These are phyloP conservation scores for Funneliformis mosseae DNA, from an alignment of 192 early-diverging fungal species.

Conservation along the genomic window DNA sequence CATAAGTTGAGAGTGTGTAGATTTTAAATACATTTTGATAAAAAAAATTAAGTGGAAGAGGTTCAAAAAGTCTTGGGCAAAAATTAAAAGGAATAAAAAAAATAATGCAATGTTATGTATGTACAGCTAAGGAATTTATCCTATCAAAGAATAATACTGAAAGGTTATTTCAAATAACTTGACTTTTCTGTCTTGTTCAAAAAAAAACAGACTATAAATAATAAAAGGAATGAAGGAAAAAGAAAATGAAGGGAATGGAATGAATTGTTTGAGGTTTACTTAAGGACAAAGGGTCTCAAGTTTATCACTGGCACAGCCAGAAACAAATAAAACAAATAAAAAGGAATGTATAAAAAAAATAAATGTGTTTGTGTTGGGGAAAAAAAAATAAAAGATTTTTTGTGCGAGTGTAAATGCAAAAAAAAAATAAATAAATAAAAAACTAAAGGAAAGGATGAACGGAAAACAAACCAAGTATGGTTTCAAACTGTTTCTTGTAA, in stretches of 20 bases:
- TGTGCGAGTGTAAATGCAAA: background rate
- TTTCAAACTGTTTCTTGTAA: background rate
- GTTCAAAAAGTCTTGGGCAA: background rate
- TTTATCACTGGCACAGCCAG: background rate
- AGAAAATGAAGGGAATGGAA: background rate
- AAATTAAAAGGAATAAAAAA: background rate
- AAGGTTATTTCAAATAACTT: background rate
- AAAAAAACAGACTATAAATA: background rate
- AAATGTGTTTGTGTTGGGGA: background rate
- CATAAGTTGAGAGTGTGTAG: conserved; percentile 15
- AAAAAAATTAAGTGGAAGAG: background rate
- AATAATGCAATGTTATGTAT: background rate
- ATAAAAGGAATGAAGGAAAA: background rate
- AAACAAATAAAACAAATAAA: background rate
- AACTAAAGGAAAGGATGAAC: background rate
- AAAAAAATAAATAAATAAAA: too few relatives aligned
- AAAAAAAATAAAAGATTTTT: background rate
- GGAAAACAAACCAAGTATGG: background rate
- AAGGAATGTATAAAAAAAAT: too few relatives aligned
- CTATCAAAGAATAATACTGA: background rate
- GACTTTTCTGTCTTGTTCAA: too few relatives aligned
- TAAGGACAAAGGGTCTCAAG: background rate
- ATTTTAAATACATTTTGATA: conserved; percentile 32
- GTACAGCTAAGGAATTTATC: background rate
- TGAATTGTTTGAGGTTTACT: background rate